Evolutionary conservation across 2,329 filamentous ascomycete genomes (phyloP).

Genomic region (Ophiostoma ulmi): DNA sequence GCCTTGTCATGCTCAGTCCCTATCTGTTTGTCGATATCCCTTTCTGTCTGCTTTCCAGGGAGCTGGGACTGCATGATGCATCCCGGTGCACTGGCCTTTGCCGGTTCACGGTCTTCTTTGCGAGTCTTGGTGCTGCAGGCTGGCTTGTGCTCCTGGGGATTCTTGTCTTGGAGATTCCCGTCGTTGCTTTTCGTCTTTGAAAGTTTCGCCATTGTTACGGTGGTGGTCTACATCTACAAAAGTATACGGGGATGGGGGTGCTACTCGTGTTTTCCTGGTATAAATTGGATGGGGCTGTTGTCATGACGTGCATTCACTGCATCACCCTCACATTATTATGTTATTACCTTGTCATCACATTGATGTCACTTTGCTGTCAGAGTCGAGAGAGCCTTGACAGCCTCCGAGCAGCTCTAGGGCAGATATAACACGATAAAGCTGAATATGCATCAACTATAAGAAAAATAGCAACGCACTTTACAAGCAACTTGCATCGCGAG

Average conservation of each 20-base stretch:
- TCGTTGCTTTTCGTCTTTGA: not conserved
- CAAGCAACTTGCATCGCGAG: not conserved
- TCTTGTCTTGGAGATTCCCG: not conserved
- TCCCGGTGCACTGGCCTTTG: not conserved
- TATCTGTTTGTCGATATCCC: not conserved
- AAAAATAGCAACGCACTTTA: no score
- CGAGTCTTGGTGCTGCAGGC: conserved; percentile 3
- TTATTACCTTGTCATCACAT: not conserved
- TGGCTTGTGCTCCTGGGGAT: not conserved
- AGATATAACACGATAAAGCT: no score
- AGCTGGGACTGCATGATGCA: not conserved
- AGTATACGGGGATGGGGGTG: not conserved
- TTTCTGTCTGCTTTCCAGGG: not conserved
- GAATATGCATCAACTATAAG: not conserved
- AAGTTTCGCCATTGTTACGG: not conserved
- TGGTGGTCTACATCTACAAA: not conserved
- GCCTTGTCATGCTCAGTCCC: not conserved
- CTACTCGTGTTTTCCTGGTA: not conserved
- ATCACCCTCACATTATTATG: not conserved
- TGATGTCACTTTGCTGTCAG: not conserved
- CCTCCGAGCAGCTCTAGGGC: no score
- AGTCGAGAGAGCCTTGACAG: no score
- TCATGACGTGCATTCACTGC: not conserved
- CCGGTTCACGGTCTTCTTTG: not conserved
- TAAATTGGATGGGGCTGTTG: not conserved